phyloP scores from a whole-genome alignment of 2,329 filamentous ascomycete species.

The Ambrosiella beaveri region DNA sequence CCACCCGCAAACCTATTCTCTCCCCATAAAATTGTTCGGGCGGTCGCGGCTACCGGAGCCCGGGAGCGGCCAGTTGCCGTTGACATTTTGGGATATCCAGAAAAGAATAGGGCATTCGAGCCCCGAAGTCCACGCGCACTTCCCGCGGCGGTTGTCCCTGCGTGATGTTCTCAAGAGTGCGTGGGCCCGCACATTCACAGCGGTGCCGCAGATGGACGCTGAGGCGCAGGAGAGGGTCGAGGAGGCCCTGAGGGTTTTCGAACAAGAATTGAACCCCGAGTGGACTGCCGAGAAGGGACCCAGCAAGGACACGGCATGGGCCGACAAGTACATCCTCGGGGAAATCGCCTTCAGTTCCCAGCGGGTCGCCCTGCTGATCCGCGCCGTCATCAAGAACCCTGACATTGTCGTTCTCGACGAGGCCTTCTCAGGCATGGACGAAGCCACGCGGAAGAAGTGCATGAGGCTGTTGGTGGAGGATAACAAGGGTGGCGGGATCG shows the following conservation, averaged over 20 bases:
- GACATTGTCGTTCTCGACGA: conserved; percentile 77
- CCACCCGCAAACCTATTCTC: conserved; percentile 83
- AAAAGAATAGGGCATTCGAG: conserved; percentile 79
- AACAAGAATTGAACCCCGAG: conserved; percentile 52
- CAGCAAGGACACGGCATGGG: conserved; percentile 33
- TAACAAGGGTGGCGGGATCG: conserved; percentile 21
- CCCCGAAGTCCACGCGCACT: conserved; percentile 85
- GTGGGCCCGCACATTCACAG: conserved; percentile 75
- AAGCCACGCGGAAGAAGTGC: conserved; percentile 69
- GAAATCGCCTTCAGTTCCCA: conserved; percentile 66
- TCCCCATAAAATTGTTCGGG: conserved; percentile 75
- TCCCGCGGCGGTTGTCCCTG: conserved; percentile 60
- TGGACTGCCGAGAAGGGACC: conserved; percentile 7
- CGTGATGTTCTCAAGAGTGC: conserved; percentile 66
- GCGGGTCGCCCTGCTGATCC: conserved; percentile 67
- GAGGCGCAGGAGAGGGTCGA: conserved; percentile 44
- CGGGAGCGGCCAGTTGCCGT: conserved; percentile 38
- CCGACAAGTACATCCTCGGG: conserved; percentile 50
- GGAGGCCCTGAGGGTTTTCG: conserved; percentile 59
- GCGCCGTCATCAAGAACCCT: conserved; percentile 62
- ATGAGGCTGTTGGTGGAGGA: conserved; percentile 49
- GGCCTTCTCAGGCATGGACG: conserved; percentile 74
- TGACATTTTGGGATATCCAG: conserved; percentile 89
- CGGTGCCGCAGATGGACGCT: conserved; percentile 45
- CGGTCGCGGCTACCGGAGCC: conserved; percentile 59